A percentile compares a stretch with the other conserved stretches of the same genome.
phyloP scores from a whole-genome alignment of 2,329 filamentous ascomycete genomes.

The Eutypella sp. region DNA sequence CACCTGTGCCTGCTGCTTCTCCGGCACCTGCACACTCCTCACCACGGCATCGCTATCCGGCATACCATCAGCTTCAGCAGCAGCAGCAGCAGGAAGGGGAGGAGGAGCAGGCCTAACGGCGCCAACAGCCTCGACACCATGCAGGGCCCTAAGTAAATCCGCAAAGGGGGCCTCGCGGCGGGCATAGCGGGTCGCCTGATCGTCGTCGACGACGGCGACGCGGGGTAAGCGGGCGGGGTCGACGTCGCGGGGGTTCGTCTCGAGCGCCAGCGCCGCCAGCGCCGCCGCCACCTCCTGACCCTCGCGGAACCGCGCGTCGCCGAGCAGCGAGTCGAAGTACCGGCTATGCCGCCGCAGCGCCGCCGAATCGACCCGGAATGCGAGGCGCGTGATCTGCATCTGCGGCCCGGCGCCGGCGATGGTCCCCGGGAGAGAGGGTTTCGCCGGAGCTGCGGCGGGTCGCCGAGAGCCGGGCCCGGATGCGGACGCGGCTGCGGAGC shows the following conservation, averaged over 20 bases:
- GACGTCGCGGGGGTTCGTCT: constrained; percentile 44
- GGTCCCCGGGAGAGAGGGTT: no score
- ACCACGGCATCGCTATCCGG: constrained; percentile 17
- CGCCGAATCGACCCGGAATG: constrained; percentile 57
- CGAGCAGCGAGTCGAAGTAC: constrained; percentile 66
- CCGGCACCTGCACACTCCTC: not conserved
- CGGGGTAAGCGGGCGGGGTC: constrained; percentile 48
- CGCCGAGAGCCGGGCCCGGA: no score
- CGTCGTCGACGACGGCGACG: constrained; percentile 62
- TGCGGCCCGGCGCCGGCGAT: constrained; percentile 24
- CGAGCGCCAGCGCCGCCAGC: constrained; percentile 44
- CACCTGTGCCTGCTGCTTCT: no score
- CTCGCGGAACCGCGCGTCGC: constrained; percentile 59
- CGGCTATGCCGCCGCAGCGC: constrained; percentile 57
- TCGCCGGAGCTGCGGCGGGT: constrained; percentile 7
- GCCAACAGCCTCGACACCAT: constrained; percentile 44
- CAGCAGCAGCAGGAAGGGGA: constrained; percentile 5
- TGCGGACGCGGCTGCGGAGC: constrained; percentile 34
- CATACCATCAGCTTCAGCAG: not conserved
- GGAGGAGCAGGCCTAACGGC: no score
- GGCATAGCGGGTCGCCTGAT: constrained; percentile 58
- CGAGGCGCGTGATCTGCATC: constrained; percentile 34
- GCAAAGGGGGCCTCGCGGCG: constrained; percentile 58
- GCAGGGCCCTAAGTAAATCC: constrained; percentile 64
- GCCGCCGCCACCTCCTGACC: constrained; percentile 47